A percentile compares a stretch with the other conserved stretches of the same genome.
These are phyloP conservation scores for Letharia columbiana DNA, from an alignment of 495 filamentous ascomycete species.

Conservation along the genomic window DNA sequence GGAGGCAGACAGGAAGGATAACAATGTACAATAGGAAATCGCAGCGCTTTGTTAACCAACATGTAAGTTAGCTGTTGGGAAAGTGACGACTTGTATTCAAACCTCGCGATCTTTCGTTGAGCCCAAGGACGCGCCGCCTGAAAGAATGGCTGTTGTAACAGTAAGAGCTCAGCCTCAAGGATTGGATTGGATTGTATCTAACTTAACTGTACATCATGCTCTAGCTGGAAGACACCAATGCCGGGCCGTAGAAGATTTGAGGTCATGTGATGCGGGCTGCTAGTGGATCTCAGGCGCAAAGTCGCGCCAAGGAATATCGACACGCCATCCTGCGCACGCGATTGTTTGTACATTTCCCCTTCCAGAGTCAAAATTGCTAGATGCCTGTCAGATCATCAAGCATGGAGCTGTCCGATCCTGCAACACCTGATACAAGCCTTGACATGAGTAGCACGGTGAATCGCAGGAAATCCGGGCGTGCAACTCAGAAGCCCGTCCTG, in stretches of 20 bases:
- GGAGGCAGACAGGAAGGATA: not conserved
- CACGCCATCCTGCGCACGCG: conserved; percentile 7
- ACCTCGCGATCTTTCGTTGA: not conserved
- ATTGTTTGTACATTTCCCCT: conserved; percentile 12
- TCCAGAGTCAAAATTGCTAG: conserved; percentile 4
- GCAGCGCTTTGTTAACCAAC: not conserved
- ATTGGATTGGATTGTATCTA: too few relatives aligned
- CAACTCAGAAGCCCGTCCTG: conserved; percentile 61
- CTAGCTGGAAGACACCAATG: too few relatives aligned
- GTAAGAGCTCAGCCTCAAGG: too few relatives aligned
- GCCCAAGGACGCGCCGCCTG: not conserved
- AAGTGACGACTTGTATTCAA: not conserved
- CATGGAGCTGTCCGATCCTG: conserved; percentile 50
- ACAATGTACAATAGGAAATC: not conserved
- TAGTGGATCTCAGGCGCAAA: not conserved
- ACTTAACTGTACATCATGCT: too few relatives aligned
- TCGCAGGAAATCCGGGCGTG: conserved; percentile 74
- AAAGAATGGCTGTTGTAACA: not conserved
- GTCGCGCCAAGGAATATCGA: conserved; percentile 1
- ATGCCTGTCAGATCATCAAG: conserved; percentile 35
- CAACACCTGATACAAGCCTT: conserved; percentile 22
- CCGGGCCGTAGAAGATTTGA: not conserved
- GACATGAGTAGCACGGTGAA: conserved; percentile 44
- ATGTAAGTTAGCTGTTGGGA: not conserved
- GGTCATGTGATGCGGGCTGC: not conserved